Percentiles rank a stretch among this genome's conserved stretches.
phyloP scores from a whole-genome alignment of 2,329 filamentous ascomycete species.

The Hypoxylon sp. region DNA sequence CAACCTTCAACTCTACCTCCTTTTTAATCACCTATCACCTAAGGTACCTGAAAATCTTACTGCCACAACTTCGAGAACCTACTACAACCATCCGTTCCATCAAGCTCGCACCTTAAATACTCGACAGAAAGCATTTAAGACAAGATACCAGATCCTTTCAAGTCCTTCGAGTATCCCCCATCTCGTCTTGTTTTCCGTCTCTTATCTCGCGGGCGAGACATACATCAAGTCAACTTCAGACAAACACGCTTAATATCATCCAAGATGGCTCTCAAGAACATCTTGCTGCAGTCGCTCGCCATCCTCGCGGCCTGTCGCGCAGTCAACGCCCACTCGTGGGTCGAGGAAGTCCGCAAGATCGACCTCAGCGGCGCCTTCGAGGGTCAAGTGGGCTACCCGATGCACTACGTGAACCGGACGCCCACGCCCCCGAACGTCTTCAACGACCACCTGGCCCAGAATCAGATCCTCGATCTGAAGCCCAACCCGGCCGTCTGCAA shows the following conservation, averaged over 20 bases:
- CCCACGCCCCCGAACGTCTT: conserved; percentile 57
- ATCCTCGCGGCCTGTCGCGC: conserved; percentile 46
- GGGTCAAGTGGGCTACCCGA: conserved; percentile 75
- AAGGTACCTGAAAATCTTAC: no score
- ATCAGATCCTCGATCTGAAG: conserved; percentile 62
- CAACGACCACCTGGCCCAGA: conserved; percentile 65
- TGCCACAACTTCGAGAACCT: conserved; percentile 9
- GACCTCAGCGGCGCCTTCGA: conserved; percentile 76
- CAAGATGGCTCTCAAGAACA: conserved; percentile 34
- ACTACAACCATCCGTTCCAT: conserved; percentile 5
- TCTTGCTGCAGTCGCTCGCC: conserved; percentile 28
- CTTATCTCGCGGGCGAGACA: conserved; percentile 40
- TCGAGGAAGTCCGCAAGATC: conserved; percentile 78
- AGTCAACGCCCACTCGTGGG: conserved; percentile 76
- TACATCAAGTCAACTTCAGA: conserved; percentile 24
- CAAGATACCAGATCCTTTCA: conserved; percentile 1
- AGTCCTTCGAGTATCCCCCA: background rate
- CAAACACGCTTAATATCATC: conserved; percentile 1
- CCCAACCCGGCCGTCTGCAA: conserved; percentile 64
- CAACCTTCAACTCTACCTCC: conserved; percentile 4
- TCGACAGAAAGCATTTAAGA: conserved; percentile 2
- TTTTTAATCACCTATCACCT: background rate
- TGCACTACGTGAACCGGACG: conserved; percentile 70
- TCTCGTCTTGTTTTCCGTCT: conserved; percentile 8
- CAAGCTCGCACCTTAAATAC: background rate